Conservation (phyloP, 495 filamentous ascomycete species). For the Aspergillus sclerotiicarbonarius region DNA sequence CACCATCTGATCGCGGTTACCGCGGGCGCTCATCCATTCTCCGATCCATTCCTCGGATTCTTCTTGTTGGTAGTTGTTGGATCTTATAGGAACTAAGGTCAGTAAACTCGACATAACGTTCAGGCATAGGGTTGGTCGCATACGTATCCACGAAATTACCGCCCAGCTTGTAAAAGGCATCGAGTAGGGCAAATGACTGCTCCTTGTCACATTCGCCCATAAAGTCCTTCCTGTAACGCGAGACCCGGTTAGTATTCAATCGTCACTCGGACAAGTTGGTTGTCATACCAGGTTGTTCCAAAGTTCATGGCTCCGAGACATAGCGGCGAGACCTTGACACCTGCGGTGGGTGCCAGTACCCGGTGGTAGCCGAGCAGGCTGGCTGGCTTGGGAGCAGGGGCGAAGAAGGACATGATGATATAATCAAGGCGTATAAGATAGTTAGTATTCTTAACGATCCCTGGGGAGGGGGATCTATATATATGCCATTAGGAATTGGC, state of each 20-base stretch:
- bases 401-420: slow-evolving; percentile 1
- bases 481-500: no score
- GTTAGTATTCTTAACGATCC: no score
- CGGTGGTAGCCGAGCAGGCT: slow-evolving; percentile 35
- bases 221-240: no score
- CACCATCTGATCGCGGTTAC: slow-evolving; percentile 63
- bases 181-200: slow-evolving; percentile 48
- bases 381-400: slow-evolving; percentile 8
- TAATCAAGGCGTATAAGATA: no score
- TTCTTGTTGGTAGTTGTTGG: slow-evolving; percentile 55
- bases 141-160: slow-evolving; percentile 55
- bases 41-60: slow-evolving; percentile 52
- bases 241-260: no score
- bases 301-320: slow-evolving; percentile 64
- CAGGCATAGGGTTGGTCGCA: no score
- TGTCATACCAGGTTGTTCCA: slow-evolving; percentile 50
- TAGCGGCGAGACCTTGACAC: slow-evolving; percentile 59
- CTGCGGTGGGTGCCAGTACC: slow-evolving; percentile 57
- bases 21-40: slow-evolving; percentile 52
- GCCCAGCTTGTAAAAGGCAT: slow-evolving; percentile 46
- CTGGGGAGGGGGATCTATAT: no score
- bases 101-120: no score
- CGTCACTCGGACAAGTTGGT: slow-evolving; percentile 43
- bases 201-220: slow-evolving; percentile 27
- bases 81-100: neutral